phyloP scores from a whole-genome alignment of 345 rosid species.

The Nasturtium officinale region DNA sequence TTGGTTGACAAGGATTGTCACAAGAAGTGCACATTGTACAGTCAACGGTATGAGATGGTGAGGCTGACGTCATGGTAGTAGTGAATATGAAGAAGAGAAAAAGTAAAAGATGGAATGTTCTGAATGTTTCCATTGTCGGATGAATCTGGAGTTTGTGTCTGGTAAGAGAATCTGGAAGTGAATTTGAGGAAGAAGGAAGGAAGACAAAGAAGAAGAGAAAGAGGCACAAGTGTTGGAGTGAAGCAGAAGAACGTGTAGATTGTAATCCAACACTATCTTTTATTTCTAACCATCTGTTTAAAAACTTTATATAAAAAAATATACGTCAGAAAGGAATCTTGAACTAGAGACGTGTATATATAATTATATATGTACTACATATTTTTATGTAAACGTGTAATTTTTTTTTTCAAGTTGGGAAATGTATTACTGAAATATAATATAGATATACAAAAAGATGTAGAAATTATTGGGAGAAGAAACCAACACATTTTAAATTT shows the following conservation, averaged over 20 bases:
- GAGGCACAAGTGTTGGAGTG: slow-evolving; percentile 34
- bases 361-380: no score
- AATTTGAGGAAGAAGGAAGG: slow-evolving; percentile 20
- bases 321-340: not conserved
- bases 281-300: slow-evolving; percentile 9
- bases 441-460: no score
- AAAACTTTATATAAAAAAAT: not conserved
- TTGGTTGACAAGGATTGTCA: slow-evolving; percentile 61
- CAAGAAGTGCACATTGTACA: slow-evolving; percentile 95
- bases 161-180: slow-evolving; percentile 30
- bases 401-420: not conserved
- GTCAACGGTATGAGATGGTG: slow-evolving; percentile 52
- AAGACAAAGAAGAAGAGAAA: slow-evolving; percentile 6
- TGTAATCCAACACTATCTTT: not conserved
- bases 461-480: not conserved
- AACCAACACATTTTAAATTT: not conserved
- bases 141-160: slow-evolving; percentile 36
- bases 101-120: slow-evolving; percentile 33
- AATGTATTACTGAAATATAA: not conserved
- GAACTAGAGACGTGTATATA: not conserved
- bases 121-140: slow-evolving; percentile 41
- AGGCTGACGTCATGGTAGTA: slow-evolving; percentile 30
- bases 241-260: slow-evolving; percentile 31
- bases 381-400: not conserved
- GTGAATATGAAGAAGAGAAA: slow-evolving; percentile 26